Conservation (phyloP, 2,329 filamentous ascomycete species). For the Ophiostoma ips region DNA sequence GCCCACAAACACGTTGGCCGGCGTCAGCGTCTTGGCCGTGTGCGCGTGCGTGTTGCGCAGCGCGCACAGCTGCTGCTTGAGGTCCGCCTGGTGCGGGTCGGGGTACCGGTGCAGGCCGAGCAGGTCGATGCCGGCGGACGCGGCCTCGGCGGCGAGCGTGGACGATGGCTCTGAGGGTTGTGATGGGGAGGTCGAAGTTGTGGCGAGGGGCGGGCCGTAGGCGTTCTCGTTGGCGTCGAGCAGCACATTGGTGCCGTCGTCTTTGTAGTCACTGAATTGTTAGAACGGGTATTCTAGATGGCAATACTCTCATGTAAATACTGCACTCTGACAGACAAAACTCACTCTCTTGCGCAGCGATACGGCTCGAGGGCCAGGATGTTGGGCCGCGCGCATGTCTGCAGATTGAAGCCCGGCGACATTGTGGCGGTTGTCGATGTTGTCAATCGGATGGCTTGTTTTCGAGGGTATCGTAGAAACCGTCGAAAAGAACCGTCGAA, state of each 20-base stretch:
- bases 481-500: no score
- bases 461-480: no score
- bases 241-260: constrained; percentile 88
- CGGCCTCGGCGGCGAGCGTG: constrained; percentile 70
- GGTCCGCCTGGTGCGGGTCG: constrained; percentile 78
- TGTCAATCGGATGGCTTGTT: not conserved
- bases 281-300: no score
- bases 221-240: constrained; percentile 98
- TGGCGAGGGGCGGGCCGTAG: constrained; percentile 65
- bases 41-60: constrained; percentile 77
- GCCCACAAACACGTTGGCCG: constrained; percentile 82
- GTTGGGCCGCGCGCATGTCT: constrained; percentile 62
- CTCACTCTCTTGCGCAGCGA: constrained; percentile 69
- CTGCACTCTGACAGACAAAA: no score
- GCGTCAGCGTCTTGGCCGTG: constrained; percentile 57
- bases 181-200: constrained; percentile 44
- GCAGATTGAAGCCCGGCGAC: constrained; percentile 51
- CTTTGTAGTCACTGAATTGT: constrained; percentile 77
- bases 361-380: constrained; percentile 67
- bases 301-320: no score
- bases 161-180: constrained; percentile 71
- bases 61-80: constrained; percentile 77
- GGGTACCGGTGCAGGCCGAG: constrained; percentile 84
- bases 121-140: constrained; percentile 49
- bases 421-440: constrained; percentile 22